Evolutionary conservation across 1,284 basidiomycete species (phyloP), one percentile per base, ranked within the genome.

Genomic region (Afroboletus lepidellus): DNA sequence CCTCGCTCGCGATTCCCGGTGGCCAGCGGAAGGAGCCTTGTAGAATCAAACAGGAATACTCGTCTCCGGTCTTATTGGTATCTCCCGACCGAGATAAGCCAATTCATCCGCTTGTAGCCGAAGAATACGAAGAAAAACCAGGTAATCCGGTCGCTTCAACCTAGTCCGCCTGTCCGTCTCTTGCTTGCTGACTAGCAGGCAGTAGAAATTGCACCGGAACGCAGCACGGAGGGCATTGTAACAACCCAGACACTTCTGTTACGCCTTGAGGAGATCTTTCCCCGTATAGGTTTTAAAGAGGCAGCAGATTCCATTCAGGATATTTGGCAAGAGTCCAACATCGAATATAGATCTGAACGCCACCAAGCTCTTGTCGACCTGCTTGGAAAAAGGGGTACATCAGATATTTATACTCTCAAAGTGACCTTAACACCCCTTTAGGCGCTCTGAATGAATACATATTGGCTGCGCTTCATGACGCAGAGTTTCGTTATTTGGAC

Each of bases 401-500:
- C 32, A 6, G 20, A 34, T n/a, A 41, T 38, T 32, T 36, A 3
- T 23, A 23, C 8, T 20, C 21, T 1, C 4, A 30, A 25, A 43
- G 39, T 33, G 36, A 54, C 27, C 25, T 56, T 41, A 45, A 55
- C 39, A 20, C 23, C 11, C 16, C 6, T 29, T 25, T 39, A 79
- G 78, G 77, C 8, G 69, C 74, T 42, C 67, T 80, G 24, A 77
- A 69, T 53, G 59, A 68, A 37, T 67, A 61, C 9, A 65, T 74
- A 6, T 60, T 80, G 41, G 51, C 69, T 20, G 60, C 73, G 0
- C 67, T 81, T 20, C 62, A 74, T 27, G 69, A 64, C 15, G 72
- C 75, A 0, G 70, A 72, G 39, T 62, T 80, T 37, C 61, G 61
- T 13, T 60, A 58, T 46, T 63, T 81, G 7, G 57, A 65, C 16